These are phyloP conservation scores for Inga laurina DNA, from an alignment of 306 rosid genomes.

Conservation along the genomic window DNA sequence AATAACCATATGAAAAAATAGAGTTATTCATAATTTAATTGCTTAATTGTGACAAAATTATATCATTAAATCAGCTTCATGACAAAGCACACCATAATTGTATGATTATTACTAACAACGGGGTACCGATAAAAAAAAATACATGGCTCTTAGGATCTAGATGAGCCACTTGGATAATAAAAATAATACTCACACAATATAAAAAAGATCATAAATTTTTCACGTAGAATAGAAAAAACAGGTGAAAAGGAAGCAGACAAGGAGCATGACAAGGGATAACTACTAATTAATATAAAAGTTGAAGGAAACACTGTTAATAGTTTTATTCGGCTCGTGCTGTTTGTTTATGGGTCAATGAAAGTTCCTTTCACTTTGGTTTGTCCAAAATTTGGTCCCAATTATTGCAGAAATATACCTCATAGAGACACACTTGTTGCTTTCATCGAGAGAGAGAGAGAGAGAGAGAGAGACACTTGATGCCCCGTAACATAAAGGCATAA, in stretches of 20 bases:
- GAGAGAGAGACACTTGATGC: neutral
- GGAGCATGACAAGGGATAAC: constrained; percentile 28
- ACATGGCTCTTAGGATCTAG: neutral
- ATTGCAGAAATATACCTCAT: neutral
- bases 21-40: neutral
- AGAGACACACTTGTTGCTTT: neutral
- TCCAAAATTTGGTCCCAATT: constrained; percentile 40
- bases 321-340: constrained; percentile 45
- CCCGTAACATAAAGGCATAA: neutral
- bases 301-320: constrained; percentile 25
- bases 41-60: neutral
- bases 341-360: constrained; percentile 40
- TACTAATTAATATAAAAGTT: constrained; percentile 24
- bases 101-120: neutral
- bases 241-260: neutral
- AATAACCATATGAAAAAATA: no score
- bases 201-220: neutral
- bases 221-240: neutral
- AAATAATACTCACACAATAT: neutral
- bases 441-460: no score
- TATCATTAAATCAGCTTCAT: neutral
- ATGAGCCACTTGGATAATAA: neutral
- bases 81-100: neutral
- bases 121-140: neutral
- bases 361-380: constrained; percentile 48